Conservation (phyloP, 306 rosid species). For the Lathyrus oleraceus region DNA sequence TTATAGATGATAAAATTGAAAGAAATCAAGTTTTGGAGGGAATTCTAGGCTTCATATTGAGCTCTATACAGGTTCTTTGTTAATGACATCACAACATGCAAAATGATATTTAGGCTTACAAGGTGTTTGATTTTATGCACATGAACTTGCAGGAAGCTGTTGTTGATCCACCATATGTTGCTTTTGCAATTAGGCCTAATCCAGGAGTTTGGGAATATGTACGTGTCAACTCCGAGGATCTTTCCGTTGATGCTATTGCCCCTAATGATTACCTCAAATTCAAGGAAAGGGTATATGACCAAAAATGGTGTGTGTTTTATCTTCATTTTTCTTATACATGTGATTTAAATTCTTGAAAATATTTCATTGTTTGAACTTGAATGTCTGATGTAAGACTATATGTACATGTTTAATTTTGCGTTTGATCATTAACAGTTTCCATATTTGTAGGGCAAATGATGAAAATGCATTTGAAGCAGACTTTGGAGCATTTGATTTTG, state of each 20-base stretch:
- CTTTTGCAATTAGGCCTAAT: slow-evolving; percentile 73
- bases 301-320: slow-evolving; percentile 54
- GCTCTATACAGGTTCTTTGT: slow-evolving; percentile 68
- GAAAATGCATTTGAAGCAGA: slow-evolving; percentile 83
- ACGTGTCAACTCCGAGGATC: slow-evolving; percentile 64
- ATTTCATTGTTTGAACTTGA: not conserved
- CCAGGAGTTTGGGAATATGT: slow-evolving; percentile 89
- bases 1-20: slow-evolving; percentile 60
- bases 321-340: not conserved
- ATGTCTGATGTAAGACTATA: not conserved
- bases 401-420: not conserved
- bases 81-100: not conserved
- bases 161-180: slow-evolving; percentile 74
- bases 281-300: slow-evolving; percentile 65
- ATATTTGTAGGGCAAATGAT: slow-evolving; percentile 70
- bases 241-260: slow-evolving; percentile 61
- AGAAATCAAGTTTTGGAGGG: slow-evolving; percentile 68
- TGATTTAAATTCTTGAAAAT: not conserved
- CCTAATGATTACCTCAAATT: slow-evolving; percentile 60
- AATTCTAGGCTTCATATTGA: slow-evolving; percentile 60
- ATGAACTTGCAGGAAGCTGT: slow-evolving; percentile 75
- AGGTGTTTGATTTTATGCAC: not conserved
- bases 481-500: slow-evolving; percentile 69
- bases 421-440: slow-evolving; percentile 21
- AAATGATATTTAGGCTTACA: not conserved